These are phyloP conservation scores for Karstenula rhodostoma DNA, from an alignment of 2,329 filamentous ascomycete species.

Conservation along the genomic window DNA sequence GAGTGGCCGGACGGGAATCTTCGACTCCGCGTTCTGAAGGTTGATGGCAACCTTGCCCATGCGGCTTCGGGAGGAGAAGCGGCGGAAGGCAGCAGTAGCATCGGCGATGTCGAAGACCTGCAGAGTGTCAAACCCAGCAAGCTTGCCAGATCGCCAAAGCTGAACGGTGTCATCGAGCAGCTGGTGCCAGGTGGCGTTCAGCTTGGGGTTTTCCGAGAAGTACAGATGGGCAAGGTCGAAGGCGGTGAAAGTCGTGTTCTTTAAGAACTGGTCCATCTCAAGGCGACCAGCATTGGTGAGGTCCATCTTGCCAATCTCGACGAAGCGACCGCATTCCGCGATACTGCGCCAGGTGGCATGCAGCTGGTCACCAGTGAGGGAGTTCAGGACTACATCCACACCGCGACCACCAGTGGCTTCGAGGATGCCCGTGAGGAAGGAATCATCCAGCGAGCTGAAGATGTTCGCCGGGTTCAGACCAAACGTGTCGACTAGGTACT, in stretches of 20 bases:
- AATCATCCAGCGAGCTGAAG: conserved; percentile 35
- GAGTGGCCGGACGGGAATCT: neutral
- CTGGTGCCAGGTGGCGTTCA: conserved; percentile 1
- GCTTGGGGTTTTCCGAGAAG: no score
- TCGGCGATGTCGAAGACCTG: conserved; percentile 11
- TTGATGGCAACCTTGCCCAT: conserved; percentile 6
- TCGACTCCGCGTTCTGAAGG: neutral
- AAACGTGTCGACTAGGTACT: conserved; percentile 25
- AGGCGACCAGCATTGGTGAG: conserved; percentile 14
- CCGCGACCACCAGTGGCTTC: conserved; percentile 33
- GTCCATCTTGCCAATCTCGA: conserved; percentile 34
- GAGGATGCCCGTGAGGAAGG: conserved; percentile 13
- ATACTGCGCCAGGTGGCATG: conserved; percentile 51
- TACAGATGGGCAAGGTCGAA: conserved; percentile 22
- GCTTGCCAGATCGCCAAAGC: conserved; percentile 1
- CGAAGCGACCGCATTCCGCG: conserved; percentile 36
- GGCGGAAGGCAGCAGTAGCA: conserved; percentile 2
- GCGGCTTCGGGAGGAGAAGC: neutral
- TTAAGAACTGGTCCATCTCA: conserved; percentile 23
- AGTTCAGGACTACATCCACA: conserved; percentile 47
- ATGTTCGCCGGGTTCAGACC: conserved; percentile 40
- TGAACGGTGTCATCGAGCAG: conserved; percentile 1
- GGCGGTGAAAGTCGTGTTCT: conserved; percentile 14
- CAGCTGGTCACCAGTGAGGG: conserved; percentile 33
- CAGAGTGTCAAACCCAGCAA: neutral